A percentile compares a stretch with the other conserved stretches of the same genome.
phyloP scores from a whole-genome alignment of 139 green algal species.

The Coelastrella sp. region DNA sequence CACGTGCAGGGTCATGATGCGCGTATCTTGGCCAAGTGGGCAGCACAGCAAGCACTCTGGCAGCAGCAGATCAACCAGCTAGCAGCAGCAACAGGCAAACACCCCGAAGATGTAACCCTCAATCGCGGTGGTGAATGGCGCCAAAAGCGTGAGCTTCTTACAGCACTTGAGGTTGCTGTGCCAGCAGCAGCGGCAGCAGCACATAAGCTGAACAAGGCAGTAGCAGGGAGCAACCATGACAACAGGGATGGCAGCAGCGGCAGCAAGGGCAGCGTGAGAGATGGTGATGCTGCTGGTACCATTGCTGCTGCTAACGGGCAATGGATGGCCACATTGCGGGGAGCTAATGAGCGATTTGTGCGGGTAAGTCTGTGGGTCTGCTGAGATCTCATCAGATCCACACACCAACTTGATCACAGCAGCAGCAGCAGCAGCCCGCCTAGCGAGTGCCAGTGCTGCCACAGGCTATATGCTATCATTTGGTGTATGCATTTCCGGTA shows the following conservation, averaged over 20 bases:
- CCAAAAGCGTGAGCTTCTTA: conserved; percentile 31
- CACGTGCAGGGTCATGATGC: conserved; percentile 33
- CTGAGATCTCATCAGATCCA: not conserved
- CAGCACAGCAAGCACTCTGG: conserved; percentile 36
- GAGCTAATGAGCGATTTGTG: conserved; percentile 39
- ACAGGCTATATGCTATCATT: no score
- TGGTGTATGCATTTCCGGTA: no score
- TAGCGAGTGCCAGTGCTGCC: no score
- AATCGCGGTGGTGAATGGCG: conserved; percentile 24
- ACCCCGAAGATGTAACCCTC: not conserved
- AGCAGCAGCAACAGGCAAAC: conserved; percentile 4
- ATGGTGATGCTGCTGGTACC: not conserved
- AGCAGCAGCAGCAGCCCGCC: no score
- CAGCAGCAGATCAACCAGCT: not conserved
- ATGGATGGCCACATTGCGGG: conserved; percentile 24
- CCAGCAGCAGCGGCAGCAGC: conserved; percentile 28
- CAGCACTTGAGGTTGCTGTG: conserved; percentile 25
- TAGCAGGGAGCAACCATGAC: not conserved
- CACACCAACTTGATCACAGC: not conserved
- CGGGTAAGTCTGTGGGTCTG: conserved; percentile 2
- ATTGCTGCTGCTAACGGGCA: not conserved
- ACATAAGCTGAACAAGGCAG: not conserved
- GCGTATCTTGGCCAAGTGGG: conserved; percentile 14
- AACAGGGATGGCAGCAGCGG: conserved; percentile 2
- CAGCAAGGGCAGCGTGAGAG: conserved; percentile 7